Evolutionary conservation across 805 yeast species (phyloP), one percentile per base, ranked within the genome.

Genomic region (Candida coquimbonensis): DNA sequence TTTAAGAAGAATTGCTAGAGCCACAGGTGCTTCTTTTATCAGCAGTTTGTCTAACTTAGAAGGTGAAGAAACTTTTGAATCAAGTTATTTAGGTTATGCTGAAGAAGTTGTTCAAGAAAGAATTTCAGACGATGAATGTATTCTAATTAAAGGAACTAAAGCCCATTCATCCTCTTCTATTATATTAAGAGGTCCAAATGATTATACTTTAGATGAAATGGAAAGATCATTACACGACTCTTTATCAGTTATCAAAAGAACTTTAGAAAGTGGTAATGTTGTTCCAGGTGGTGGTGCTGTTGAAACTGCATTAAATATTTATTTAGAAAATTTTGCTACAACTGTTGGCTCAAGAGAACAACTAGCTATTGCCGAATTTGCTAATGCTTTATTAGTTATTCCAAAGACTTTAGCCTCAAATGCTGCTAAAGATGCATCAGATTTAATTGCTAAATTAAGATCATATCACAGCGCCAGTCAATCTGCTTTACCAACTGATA

Each of bases 211-310:
- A 54, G 99, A 93, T 68, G 99, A 93, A 72, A 91, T 95, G 98
- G 96, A 93, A 70, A 80, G 99, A 67, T 89, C 98, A 0, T 67
- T 95, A 50, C 97, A 88, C 61, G 99, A 93, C 64, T 87, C 98
- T 3, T 73, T 93, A 53, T 81, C 88, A 39, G 99, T 93, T 34
- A 96, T 93, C 34, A 93, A 93, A 72, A 81, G 99, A 63, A 89
- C 98, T 12, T 75, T 95, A 54, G 99, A 93, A 67, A 81, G 91
- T 59, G 98, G 97, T 19, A 69, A 77, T 54, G 90, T 95, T 47
- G 99, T 93, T 7, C 98, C 99, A 38, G 99, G 99, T 50, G 99
- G 99, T 53, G 99, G 99, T 50, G 97, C 98, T 8, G 99, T 93
- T 33, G 99, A 93, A 69, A 77, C 96, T 43, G 98, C 98, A 3